phyloP scores from a whole-genome alignment of 768 basidiomycete species.

The Pleurotus tuber-regium region DNA sequence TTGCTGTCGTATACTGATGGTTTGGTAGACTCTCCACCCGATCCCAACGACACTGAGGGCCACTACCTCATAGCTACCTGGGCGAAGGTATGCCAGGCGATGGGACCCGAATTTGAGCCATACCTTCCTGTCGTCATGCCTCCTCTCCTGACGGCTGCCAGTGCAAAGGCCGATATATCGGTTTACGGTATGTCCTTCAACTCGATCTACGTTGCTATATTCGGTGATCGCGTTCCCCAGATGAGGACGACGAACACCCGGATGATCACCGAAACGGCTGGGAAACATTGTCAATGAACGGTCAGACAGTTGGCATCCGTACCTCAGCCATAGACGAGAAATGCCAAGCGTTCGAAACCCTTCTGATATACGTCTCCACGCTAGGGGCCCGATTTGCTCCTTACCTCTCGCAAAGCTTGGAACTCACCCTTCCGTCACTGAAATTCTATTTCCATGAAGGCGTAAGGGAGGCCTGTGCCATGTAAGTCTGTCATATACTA shows the following conservation, averaged over 20 bases:
- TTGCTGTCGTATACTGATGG: background rate
- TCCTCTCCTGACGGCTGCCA: slow-evolving; percentile 66
- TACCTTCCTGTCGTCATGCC: slow-evolving; percentile 88
- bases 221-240: slow-evolving; percentile 20
- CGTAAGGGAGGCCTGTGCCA: slow-evolving; percentile 72
- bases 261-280: slow-evolving; percentile 67
- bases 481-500: too few species aligned
- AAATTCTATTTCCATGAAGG: slow-evolving; percentile 84
- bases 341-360: slow-evolving; percentile 84
- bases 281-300: slow-evolving; percentile 78
- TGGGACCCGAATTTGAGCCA: slow-evolving; percentile 83
- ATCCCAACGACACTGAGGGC: slow-evolving; percentile 68
- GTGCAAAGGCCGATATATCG: slow-evolving; percentile 77
- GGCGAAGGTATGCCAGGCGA: slow-evolving; percentile 85
- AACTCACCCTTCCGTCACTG: slow-evolving; percentile 68
- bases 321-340: slow-evolving; percentile 85
- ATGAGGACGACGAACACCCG: slow-evolving; percentile 56
- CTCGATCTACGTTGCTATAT: background rate
- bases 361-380: slow-evolving; percentile 75
- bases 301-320: slow-evolving; percentile 72
- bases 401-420: slow-evolving; percentile 67
- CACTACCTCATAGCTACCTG: slow-evolving; percentile 85
- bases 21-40: slow-evolving; percentile 57
- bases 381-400: slow-evolving; percentile 67
- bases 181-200: slow-evolving; percentile 52